Evolutionary conservation across 148 eudicot species (phyloP).

Genomic region (Fagopyrum esculentum): DNA sequence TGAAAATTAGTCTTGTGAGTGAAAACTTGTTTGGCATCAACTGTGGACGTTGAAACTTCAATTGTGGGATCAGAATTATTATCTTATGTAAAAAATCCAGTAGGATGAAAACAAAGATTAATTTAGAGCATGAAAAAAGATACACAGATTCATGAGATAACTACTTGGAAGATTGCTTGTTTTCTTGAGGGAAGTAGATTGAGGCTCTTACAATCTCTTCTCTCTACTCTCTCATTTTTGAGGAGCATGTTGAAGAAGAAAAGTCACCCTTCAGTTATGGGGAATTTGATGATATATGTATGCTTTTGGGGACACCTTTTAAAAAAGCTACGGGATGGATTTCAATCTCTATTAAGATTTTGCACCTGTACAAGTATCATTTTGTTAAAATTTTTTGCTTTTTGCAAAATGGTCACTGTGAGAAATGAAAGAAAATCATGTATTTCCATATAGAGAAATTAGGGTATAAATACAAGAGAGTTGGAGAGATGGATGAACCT

Average conservation of each 20-base stretch:
- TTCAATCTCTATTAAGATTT: not conserved
- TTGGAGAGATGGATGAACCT: no score
- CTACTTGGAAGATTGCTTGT: not conserved
- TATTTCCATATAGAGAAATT: no score
- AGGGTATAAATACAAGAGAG: no score
- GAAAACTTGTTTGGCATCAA: not conserved
- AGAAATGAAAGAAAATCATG: no score
- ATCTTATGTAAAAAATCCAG: not conserved
- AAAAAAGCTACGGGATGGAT: not conserved
- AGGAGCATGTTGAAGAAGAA: slow-evolving; percentile 2
- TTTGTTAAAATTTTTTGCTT: not conserved
- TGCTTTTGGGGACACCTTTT: not conserved
- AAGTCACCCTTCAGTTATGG: not conserved
- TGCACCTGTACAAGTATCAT: not conserved
- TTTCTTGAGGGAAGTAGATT: not conserved
- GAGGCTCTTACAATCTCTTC: not conserved
- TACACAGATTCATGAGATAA: not conserved
- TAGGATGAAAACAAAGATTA: not conserved
- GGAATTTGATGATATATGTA: not conserved
- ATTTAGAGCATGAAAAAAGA: not conserved
- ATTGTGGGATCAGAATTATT: not conserved
- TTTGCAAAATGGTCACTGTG: not conserved
- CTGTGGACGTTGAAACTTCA: not conserved
- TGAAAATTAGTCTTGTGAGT: not conserved
- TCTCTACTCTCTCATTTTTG: not conserved